Base-by-base conservation (phyloP, 2,329 filamentous ascomycete genomes). In the Thelonectria discophora region DNA sequence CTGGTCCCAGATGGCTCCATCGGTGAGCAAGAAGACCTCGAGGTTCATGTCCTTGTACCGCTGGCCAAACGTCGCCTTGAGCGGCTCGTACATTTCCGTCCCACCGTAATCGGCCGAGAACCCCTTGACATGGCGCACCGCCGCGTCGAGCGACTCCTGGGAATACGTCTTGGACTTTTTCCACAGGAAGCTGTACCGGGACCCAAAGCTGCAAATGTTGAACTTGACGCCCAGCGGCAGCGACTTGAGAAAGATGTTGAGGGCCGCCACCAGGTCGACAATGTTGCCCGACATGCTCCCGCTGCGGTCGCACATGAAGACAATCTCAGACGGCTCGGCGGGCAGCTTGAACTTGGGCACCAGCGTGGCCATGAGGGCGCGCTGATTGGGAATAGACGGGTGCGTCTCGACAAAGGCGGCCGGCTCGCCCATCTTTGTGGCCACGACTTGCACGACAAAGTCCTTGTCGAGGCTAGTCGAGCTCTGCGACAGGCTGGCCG, bases 221-320 rank as follows among this genome's bases (percentile, higher is more conserved):
- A 91, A 91, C 69, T 86, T 86, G 63, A 85, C 79, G 5, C 87
- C 86, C 1, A 88, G 67, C 0, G 88, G 88, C 2, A 91, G 77
- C 0, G 87, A 90, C 71, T 88, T 89, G 58, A 91, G 76, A 66
- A 91, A 90, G 20, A 90, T 78, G 5, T 83, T 81, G 20, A 91
- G 77, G 0, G 88, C 87, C 1, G 81, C 75, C 21, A 81, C 76
- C 3, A 89, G 79, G 32, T 86, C 81, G 0, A 67, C 64, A 2
- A 90, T 89, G 40, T 82, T 84, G 1, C 74, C 70, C 0, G 43
- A 24, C 88, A 90, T 90, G 60, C 88, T 90, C 0, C 88, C 89
- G 58, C 88, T 91, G 53, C 89, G 84, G 72, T 93, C 90, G 57
- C 88, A 89, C 5, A 93, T 77, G 66, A 93, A 92, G 17, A 93